Evolutionary conservation across 192 early-diverging fungal genomes (phyloP), one percentile per base, ranked within the genome.

Genomic region (Entomortierella parvispora): DNA sequence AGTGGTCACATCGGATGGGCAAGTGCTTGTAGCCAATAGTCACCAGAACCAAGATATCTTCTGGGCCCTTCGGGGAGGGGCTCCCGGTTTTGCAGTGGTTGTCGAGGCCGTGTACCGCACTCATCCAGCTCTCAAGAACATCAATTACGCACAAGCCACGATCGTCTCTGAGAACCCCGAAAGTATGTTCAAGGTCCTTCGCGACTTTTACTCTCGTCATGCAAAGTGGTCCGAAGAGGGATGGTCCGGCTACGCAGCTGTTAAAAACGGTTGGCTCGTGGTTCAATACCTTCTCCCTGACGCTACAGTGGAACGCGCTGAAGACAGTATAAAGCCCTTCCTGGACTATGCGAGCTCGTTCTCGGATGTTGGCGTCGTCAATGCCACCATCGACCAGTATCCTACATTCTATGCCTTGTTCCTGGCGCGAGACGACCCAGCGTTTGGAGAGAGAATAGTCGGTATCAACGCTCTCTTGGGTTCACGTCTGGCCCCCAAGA

Each of bases 11-110:
- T 81, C 87, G 5, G 65, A 83, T 64, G 88, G 88, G 1, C 52
- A 74, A 20, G 31, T 83, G 18, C 31, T 65, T 0, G 62, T 66
- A 44, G 79, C 77, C 25, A 86, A 83, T 74, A 42, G 57, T 2
- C 52, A 75, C 49, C 52, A 61, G 44, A 80, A 88, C 62, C 2
- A 65, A 10, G 86, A 89, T 65, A 57, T 90, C 9, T 89, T 88
- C 48, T 88, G 85, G 82, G 87, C 86, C 9, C 52, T 89, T 14
- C 86, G 87, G 32, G 89, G 89, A n/a, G 88, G 88, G 26, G 83
- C 80, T 28, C 62, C 45, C 0, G 60, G 48, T 32, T 82, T 64
- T 65, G 80, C 63, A 22, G 75, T 72, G 42, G 65, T 82, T 9
- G 70, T 74, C 17, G 62, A 74, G 25, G 70, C 70, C 9, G 47